Base-by-base conservation (phyloP, 805 yeast species). In the Huiozyma naganishii region DNA sequence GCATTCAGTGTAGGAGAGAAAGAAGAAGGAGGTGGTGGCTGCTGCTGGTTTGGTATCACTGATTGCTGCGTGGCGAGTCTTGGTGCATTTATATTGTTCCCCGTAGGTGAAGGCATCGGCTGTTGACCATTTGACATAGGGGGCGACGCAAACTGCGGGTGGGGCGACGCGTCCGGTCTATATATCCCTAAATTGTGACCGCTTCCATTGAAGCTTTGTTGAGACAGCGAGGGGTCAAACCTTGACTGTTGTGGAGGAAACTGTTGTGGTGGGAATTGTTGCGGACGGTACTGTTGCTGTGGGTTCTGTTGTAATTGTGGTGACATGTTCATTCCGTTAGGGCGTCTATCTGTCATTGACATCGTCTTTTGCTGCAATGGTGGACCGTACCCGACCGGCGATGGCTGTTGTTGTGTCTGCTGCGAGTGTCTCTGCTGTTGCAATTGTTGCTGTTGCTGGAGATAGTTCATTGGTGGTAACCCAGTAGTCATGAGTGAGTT, bases 401-500 rank as follows among this genome's bases (percentile, higher is more conserved):
- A 8, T 30, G 9, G 33, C 33, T 30, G 33, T 11, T 30, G 33
- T 30, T 8, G 33, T 30, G 9, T 8, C 33, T 30, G 33, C 33
- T 30, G 33, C n/a, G 33, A 5, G 9, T 30, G 33, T 30, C 33
- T 8, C 33, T 30, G 33, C n/a, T 8, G 50, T 29, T 36, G 44
- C 28, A 32, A 42, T 8, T 45, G 46, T 8, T 28, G 42, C 29
- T 35, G 43, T 33, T 36, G 43, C 27, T 32, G 38, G 6, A 34
- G 30, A 7, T 34, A 39, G 12, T 30, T 40, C 42, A 30, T 13
- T 13, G 39, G 27, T 17, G 48, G 41, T 12, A 27, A 33, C 1
- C 43, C 46, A 17, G 23, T 17, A 8, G 41, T 35, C 39, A 38
- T 41, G n/a, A 48, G 17, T 10, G 51, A 43, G 36, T 41, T 46